Percentiles rank a stretch among this genome's conserved stretches.
These are phyloP conservation scores for Mortierella hygrophila DNA, from an alignment of 192 early-diverging fungal species.

Conservation along the genomic window DNA sequence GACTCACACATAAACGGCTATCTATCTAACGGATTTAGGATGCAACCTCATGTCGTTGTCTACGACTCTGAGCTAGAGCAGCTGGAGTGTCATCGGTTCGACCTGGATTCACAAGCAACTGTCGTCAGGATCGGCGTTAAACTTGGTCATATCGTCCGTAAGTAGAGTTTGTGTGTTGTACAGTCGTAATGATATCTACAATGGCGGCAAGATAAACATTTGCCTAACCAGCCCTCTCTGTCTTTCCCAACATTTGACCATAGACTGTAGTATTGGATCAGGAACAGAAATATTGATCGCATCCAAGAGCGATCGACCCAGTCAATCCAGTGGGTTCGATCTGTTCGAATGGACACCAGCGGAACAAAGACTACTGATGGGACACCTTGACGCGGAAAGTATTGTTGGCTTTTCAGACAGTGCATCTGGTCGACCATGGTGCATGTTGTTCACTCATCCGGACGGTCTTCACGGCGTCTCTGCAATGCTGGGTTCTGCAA, in stretches of 20 bases:
- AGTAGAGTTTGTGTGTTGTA: not conserved
- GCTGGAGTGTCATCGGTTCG: slow-evolving; percentile 31
- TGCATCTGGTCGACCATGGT: not conserved
- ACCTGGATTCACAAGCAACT: not conserved
- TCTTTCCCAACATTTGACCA: not conserved
- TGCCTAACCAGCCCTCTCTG: not conserved
- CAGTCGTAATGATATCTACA: not conserved
- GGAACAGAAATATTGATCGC: slow-evolving; percentile 8
- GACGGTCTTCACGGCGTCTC: not conserved
- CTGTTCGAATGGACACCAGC: slow-evolving; percentile 31
- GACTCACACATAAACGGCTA: too few relatives aligned
- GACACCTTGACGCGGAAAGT: slow-evolving; percentile 1
- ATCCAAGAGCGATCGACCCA: not conserved
- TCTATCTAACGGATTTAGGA: not conserved
- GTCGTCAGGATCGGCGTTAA: slow-evolving; percentile 12
- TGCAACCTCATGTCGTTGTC: slow-evolving; percentile 24
- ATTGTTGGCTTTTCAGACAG: slow-evolving; percentile 11
- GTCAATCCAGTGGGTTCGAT: slow-evolving; percentile 2
- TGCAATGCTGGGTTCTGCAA: not conserved
- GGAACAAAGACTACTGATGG: slow-evolving; percentile 17
- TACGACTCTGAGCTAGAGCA: slow-evolving; percentile 18
- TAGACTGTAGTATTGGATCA: slow-evolving; percentile 6
- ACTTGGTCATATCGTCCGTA: slow-evolving; percentile 16
- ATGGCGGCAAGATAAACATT: not conserved
- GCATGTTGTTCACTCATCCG: not conserved